phyloP scores from a whole-genome alignment of 2,329 filamentous ascomycete genomes.

The Fusarium begoniae region DNA sequence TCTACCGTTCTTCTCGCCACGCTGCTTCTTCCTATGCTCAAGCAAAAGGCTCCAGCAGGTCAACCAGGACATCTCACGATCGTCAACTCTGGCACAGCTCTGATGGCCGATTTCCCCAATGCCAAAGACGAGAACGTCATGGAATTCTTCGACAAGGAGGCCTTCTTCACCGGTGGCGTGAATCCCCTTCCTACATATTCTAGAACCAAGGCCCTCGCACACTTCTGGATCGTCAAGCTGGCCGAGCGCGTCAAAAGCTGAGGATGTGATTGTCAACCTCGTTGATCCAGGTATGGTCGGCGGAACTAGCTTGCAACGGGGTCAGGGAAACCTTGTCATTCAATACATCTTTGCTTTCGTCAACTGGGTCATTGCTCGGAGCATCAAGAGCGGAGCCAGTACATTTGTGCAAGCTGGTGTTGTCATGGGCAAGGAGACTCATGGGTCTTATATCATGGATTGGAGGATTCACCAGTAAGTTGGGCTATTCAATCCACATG shows the following conservation, averaged over 20 bases:
- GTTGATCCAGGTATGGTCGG: constrained; percentile 56
- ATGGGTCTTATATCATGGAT: constrained; percentile 38
- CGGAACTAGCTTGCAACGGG: constrained; percentile 53
- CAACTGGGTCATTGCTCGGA: constrained; percentile 25
- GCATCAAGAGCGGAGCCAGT: constrained; percentile 27
- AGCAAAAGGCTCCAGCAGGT: constrained; percentile 33
- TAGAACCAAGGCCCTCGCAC: constrained; percentile 45
- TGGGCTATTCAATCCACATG: not conserved
- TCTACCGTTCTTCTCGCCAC: constrained; percentile 48
- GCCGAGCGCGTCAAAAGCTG: constrained; percentile 48
- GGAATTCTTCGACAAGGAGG: constrained; percentile 44
- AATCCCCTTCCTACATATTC: constrained; percentile 35
- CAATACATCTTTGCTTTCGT: not conserved
- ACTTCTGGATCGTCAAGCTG: constrained; percentile 50
- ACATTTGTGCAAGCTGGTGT: constrained; percentile 36
- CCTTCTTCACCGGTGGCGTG: constrained; percentile 27
- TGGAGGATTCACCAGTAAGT: constrained; percentile 42
- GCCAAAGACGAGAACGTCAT: constrained; percentile 37
- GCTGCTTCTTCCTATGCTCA: constrained; percentile 48
- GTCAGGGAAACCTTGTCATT: constrained; percentile 37
- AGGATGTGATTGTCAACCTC: constrained; percentile 57
- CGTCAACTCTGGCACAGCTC: constrained; percentile 43
- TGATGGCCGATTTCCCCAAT: constrained; percentile 39
- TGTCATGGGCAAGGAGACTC: constrained; percentile 33
- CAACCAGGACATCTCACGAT: constrained; percentile 44